Percentiles rank a stretch among this genome's conserved stretches.
phyloP scores from a whole-genome alignment of 2,329 filamentous ascomycete species.

The Teratosphaeria epicoccoides region DNA sequence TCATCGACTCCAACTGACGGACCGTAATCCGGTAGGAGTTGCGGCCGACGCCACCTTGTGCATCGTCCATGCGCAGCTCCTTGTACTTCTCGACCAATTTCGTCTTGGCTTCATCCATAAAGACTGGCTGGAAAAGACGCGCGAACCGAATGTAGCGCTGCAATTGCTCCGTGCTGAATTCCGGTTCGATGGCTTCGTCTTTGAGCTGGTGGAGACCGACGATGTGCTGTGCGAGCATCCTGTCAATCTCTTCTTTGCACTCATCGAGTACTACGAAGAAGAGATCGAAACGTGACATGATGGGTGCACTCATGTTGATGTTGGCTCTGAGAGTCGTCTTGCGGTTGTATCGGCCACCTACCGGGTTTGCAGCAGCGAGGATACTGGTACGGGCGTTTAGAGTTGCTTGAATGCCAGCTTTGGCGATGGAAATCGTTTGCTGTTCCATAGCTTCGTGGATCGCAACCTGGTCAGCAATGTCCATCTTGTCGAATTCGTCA shows the following conservation, averaged over 20 bases:
- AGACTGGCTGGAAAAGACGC: conserved; percentile 84
- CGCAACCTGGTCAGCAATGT: conserved; percentile 89
- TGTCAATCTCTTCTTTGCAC: conserved; percentile 84
- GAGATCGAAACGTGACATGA: conserved; percentile 98
- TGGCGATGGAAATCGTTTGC: conserved; percentile 97
- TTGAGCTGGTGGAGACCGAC: conserved; percentile 87
- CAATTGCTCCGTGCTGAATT: conserved; percentile 91
- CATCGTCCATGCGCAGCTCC: conserved; percentile 83
- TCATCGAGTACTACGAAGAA: conserved; percentile 98
- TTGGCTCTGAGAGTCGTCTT: conserved; percentile 89
- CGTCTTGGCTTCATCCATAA: conserved; percentile 75
- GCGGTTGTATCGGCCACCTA: conserved; percentile 92
- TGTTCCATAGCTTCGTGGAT: conserved; percentile 99
- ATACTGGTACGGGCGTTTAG: conserved; percentile 93
- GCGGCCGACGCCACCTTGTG: conserved; percentile 82
- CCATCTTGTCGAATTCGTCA: conserved; percentile 99
- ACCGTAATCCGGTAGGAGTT: conserved; percentile 98
- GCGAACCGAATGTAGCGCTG: conserved; percentile 97
- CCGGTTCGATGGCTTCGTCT: conserved; percentile 81
- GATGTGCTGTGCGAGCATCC: conserved; percentile 87
- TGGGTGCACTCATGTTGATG: conserved; percentile 97
- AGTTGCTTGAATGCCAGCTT: conserved; percentile 95
- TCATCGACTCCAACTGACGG: conserved; percentile 88
- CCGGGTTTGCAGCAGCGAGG: conserved; percentile 89
- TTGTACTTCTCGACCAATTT: conserved; percentile 89